Base-by-base conservation (phyloP, 331 rosid species). In the Acacia pycnantha region DNA sequence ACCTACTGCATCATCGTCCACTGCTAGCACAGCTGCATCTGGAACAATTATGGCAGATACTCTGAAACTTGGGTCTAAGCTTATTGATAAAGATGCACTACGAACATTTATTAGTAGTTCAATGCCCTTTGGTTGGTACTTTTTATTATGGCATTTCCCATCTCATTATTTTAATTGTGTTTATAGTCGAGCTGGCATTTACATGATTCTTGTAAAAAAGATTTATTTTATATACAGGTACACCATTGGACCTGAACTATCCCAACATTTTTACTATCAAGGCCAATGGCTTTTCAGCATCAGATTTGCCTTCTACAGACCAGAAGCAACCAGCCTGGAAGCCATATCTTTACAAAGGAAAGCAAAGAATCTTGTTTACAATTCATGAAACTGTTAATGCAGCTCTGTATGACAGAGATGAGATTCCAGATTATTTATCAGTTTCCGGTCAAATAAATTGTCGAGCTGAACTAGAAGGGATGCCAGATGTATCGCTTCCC, bases 261-360 rank as follows among this genome's bases (percentile, higher is more conserved):
- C 78, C 93, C 79, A 92, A 90, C 88, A 88, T 96, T 82, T 79
- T 90, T 72, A 82, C 92, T 47, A 89, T 93, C 79, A 93, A 86
- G 90, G 79, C 81, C 72, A 93, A 89, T 80, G 98, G 98, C 51
- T 96, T 92, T 93, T 91, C 97, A 40, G 85, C 94, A 19, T 85
- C 91, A 67, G 99, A 96, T 88, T 80, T 87, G 79, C 92, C 95
- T 85, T 97, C 95, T 69, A 64, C 92, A 46, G 99, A 93, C 79
- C 94, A 87, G 82, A 96, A 96, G 90, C 97, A 92, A 88, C 99
- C 99, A 58, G 97, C 97, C 58, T 96, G 99, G 99, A 96, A 96
- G 90, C 98, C 98, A 35, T 93, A 96, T 85, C 90, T 90, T 27
- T 90, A 77, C 86, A 96, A 84, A 88, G 98, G 99, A 87, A 96